Evolutionary conservation across 768 basidiomycete genomes (phyloP), one percentile per base, ranked within the genome.

Genomic region (Xanthoconium stramineum): DNA sequence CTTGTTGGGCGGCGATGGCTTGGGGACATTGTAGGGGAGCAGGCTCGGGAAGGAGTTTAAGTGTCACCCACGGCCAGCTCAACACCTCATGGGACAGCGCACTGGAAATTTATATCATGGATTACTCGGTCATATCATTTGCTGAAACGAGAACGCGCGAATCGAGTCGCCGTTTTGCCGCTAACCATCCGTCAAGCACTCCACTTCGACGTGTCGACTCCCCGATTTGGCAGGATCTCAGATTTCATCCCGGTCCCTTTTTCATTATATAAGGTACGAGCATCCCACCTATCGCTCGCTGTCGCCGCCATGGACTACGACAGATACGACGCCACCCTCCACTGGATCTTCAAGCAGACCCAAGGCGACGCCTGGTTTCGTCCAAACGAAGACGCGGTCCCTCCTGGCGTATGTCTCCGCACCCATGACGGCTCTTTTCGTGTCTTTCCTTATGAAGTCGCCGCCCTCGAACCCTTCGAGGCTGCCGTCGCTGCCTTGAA

Each of bases 391-490:
- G 76, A 77, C 59, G 70, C 73, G 19, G 73, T 80, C 53, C 68
- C 77, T 0, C 73, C 76, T 12, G 79, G 80, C 51, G 79, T 80
- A 3, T 79, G 78, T 66, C 72, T 80, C 45, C 77, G 80, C 61
- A 77, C 80, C 1, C 76, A 76, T 52, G 68, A 75, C 46, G 75
- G 76, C 57, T 74, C 73, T 28, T 81, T 79, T 58, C 76, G 83
- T 52, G 80, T 82, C 30, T 84, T 81, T 61, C 82, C 83, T 2
- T 81, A 81, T 57, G 77, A 82, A 57, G 72, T 78, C 64, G 70
- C 78, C 56, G 77, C 75, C 5, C 75, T 84, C 57, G 78, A 77
- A 61, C 79, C 79, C 0, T 84, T 84, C 65, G 82, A 82, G 71
- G 71, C 74, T 6, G 82, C 83, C 14, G 73, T 84, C 48, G 71